Conservation (phyloP, 2,329 filamentous ascomycete genomes). For the Colletotrichum sp. region DNA sequence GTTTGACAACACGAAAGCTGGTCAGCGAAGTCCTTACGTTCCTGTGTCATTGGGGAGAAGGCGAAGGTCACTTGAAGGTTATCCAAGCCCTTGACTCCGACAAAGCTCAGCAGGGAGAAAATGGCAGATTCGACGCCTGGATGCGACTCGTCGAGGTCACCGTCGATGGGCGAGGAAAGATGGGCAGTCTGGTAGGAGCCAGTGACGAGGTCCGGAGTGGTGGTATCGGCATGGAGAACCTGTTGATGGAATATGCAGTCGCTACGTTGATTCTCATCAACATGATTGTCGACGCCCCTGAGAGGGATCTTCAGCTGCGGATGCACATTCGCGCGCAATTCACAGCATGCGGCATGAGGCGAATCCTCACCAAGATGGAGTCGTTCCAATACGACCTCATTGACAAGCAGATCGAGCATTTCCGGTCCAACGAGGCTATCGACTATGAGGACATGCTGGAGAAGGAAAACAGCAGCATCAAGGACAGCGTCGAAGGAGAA, state of each 20-base stretch:
- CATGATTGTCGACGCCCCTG: slow-evolving; percentile 91
- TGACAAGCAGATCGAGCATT: slow-evolving; percentile 96
- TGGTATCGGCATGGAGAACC: slow-evolving; percentile 97
- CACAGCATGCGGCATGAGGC: slow-evolving; percentile 92
- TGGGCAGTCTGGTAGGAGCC: slow-evolving; percentile 96
- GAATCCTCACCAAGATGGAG: slow-evolving; percentile 95
- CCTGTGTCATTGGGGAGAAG: slow-evolving; percentile 90
- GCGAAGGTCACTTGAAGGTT: slow-evolving; percentile 89
- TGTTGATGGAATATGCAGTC: slow-evolving; percentile 98
- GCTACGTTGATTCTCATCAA: slow-evolving; percentile 95
- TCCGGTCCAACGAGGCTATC: slow-evolving; percentile 92
- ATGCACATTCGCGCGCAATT: slow-evolving; percentile 97
- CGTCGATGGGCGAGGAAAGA: slow-evolving; percentile 95
- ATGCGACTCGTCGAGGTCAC: slow-evolving; percentile 98
- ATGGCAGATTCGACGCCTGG: slow-evolving; percentile 96
- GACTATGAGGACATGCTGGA: slow-evolving; percentile 98
- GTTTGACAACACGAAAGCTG: slow-evolving; percentile 89
- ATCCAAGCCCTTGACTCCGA: slow-evolving; percentile 92
- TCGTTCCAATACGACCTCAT: slow-evolving; percentile 97
- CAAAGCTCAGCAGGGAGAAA: slow-evolving; percentile 87
- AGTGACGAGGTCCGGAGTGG: slow-evolving; percentile 96
- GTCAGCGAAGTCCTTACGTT: slow-evolving; percentile 97
- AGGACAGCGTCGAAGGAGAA: slow-evolving; percentile 85
- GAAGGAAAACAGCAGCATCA: slow-evolving; percentile 86
- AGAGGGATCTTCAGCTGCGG: slow-evolving; percentile 86